Base-by-base conservation (phyloP, 768 basidiomycete species). In the Boletus pseudo-olivaceus region DNA sequence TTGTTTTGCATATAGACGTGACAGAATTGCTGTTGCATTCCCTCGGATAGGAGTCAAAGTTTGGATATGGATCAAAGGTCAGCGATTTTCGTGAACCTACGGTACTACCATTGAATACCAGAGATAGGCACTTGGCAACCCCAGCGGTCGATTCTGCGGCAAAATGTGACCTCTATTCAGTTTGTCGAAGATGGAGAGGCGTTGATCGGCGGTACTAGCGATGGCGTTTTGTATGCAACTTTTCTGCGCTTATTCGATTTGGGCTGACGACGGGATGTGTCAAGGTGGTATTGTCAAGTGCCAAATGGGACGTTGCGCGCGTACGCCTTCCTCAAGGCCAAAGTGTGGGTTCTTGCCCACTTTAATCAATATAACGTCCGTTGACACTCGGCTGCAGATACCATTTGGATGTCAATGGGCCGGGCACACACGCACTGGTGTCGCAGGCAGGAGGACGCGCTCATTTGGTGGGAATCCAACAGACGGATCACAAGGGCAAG, bases 201-300 rank as follows among this genome's bases (percentile, higher is more conserved):
- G 45, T 70, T 88, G 42, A 70, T 88, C 23, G 86, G 87, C 1
- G 87, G 85, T 2, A 87, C 87, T 29, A 77, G 76, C 49, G 86
- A 88, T 60, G 87, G 87, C 11, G 82, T 83, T 19, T 60, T 88
- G 86, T 87, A 67, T 53, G 83, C 19, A 60, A 10, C 9, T 41
- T 42, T 41, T 26, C 50, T 29, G 29, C 9, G 29, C 10, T 34
- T 44, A 30, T 29, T 44, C 1, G 30, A 19, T 6, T 23, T 30
- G 43, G 37, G 40, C 62, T 68, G 5, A 71, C 26, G 34, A 44
- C 15, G 35, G 14, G 20, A 35, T 33, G 43, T 33, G 43, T 41
- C 27, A 53, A 87, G 85, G 56, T 87, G 87, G 86, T 78, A 83
- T 64, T 85, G 82, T 59, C 81, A 82, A 62, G 72, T 88, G 54